Percentiles rank a stretch among this genome's conserved stretches.
These are phyloP conservation scores for Chlorella variabilis DNA, from an alignment of 163 green algal genomes.

Conservation along the genomic window DNA sequence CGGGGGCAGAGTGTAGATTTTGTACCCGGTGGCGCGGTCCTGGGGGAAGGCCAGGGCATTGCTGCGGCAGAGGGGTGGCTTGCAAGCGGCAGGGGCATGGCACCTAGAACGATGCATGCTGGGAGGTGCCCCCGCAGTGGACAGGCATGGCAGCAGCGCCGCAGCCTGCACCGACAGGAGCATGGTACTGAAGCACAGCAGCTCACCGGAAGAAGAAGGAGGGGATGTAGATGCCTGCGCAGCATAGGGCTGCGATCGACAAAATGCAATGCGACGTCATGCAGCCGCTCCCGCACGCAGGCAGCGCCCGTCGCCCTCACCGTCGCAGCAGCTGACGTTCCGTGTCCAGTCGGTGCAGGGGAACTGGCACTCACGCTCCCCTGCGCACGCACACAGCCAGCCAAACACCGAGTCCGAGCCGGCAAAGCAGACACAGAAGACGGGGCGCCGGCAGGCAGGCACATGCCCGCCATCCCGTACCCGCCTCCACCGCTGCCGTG, in stretches of 20 bases:
- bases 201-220: slow-evolving; percentile 34
- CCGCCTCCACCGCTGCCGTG: no score
- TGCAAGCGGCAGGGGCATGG: background rate
- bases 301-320: no score
- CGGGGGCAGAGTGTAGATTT: slow-evolving; percentile 12
- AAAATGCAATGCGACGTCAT: no score
- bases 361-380: background rate
- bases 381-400: background rate
- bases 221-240: slow-evolving; percentile 15
- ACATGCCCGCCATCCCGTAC: no score
- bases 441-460: no score
- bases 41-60: slow-evolving; percentile 1
- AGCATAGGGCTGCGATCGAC: no score
- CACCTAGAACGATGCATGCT: background rate
- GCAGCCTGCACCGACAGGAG: background rate
- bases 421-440: no score
- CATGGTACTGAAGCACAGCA: no score
- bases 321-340: slow-evolving; percentile 7
- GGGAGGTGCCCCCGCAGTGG: background rate
- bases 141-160: background rate
- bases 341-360: slow-evolving; percentile 12
- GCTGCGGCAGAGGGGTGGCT: background rate
- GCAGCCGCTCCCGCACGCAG: no score
- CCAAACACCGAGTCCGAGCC: no score
- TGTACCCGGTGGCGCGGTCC: slow-evolving; percentile 16